Base-by-base conservation (phyloP, 2,329 filamentous ascomycete species). In the Pyricularia sp. region DNA sequence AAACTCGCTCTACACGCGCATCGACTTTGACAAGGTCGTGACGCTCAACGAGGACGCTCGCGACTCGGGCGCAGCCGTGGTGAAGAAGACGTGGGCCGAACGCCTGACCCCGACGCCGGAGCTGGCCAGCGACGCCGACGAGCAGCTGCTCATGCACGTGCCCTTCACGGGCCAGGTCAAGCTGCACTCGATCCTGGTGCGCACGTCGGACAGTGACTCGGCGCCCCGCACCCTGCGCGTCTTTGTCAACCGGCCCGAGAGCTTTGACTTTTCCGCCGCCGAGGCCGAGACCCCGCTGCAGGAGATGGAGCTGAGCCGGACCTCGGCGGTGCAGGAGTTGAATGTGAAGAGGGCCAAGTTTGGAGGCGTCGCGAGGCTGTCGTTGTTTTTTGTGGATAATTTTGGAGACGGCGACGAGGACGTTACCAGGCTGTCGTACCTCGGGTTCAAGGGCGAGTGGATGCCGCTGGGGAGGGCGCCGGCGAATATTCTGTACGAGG, bases 131-230 rank as follows among this genome's bases (percentile, higher is more conserved):
- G 92, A 96, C 77, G 89, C 90, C 0, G 95, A 98, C 77, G 93
- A 97, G 82, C 93, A 99, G 81, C 80, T 99, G n/a, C 82, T 99
- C 69, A 92, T 99, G 85, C 90, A 90, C 71, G 86, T 98, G 55
- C 95, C 95, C 91, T 99, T 99, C 81, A 94, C 93, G 1, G 94
- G 92, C 65, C 94, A 97, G 79, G 88, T 97, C 70, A 97, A 96
- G 76, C 88, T 99, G 0, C 94, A 98, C 81, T 90, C 92, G 30
- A 89, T 99, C 76, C 85, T 97, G 28, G 81, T 99, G 70, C 93
- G 94, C 76, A 92, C 92, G 2, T 92, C 92, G 1, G 83, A 87
- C 61, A 87, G 89, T 9, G 77, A 82, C 68, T 87, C 85, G 28
- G 92, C 93, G 3, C 95, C 95, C 1, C 87, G 86, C 71, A 97